Base-by-base conservation (phyloP, 2,329 filamentous ascomycete genomes). In the Aureobasidium vineae region DNA sequence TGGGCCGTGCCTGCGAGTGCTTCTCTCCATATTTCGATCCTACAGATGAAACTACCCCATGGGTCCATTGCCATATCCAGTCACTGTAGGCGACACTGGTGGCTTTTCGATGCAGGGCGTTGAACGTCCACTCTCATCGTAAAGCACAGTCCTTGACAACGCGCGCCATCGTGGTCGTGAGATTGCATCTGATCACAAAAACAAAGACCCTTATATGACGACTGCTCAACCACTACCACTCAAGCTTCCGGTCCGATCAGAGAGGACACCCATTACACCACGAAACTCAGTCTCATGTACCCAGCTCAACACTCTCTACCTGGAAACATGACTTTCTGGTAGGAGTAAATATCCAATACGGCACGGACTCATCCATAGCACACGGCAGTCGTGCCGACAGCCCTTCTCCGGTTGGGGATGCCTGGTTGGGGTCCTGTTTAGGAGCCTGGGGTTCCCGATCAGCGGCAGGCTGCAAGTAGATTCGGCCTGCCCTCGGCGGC, bases 401-500 rank as follows among this genome's bases (percentile, higher is more conserved):
- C 33, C 21, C 28, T 61, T 15, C 45, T 52, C 59, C 61, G 61
- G 61, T 64, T 64, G 61, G 61, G 61, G 61, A 23, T 64, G 36
- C 61, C 38, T 54, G 47, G 47, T 54, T 53, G 61, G 53, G 53
- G 53, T 21, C 36, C 11, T 5, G 15, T 26, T 41, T 40, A 21
- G 33, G 53, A 41, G 53, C 31, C 43, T 47, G 59, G 59, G 59
- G 45, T 26, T 63, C 21, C 59, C 59, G 59, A 63, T 52, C 33
- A n/a, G 59, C 59, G 45, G 59, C 47, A 41, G 19, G 43, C 28
- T 45, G 43, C 43, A 47, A 28, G 43, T 47, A 49, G 61, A 43
- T 53, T 64, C 61, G 61, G 61, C 26, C 49, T 54, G 61, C 52
- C 49, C 61, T 64, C 61, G 61, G 61, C 61, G 61, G 38, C 61